Base-by-base conservation (phyloP, 331 rosid genomes). In the Saraca asoca region DNA sequence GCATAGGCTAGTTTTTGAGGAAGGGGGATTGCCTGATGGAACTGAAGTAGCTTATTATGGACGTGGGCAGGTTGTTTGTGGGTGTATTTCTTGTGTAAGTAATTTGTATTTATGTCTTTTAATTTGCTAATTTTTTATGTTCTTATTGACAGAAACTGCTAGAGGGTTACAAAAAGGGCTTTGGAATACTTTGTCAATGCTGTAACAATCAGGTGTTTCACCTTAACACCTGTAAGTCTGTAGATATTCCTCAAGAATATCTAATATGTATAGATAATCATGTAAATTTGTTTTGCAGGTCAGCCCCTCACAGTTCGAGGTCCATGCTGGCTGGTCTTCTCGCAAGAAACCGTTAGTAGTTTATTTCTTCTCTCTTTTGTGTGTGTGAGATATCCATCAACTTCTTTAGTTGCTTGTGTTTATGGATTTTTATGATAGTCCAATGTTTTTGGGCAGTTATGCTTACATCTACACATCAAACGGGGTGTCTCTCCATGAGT, bases 251-350 rank as follows among this genome's bases (percentile, higher is more conserved):
- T 57, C 17, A 42, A 62, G 55, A n/a, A n/a, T 31, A 18, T 60
- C 38, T 68, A 17, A 65, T 43, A 46, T 62, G 62, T 50, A 17
- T 69, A 72, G 61, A 66, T 68, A 48, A 29, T 70, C 3, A 24
- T 24, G 31, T 24, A 24, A 62, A 62, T 69, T 55, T 35, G 18
- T 62, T 79, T 37, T 83, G 81, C 94, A 93, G 98, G 81, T 93
- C 74, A 93, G 98, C 68, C 95, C 98, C 72, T 93, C 98, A 9
- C 96, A 87, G 78, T 93, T 93, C 65, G 98, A 93, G 82, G 90
- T 80, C 71, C 98, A 93, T 76, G 98, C 96, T 48, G 98, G 98
- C 49, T 93, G 98, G 90, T 84, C 96, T 56, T 75, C 98, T 66
- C 94, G 96, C 74, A 87, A 77, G 82, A 92, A 92, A 75, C 98